phyloP scores from a whole-genome alignment of 192 early-diverging fungal species.

The Rhizophagus prolifer region DNA sequence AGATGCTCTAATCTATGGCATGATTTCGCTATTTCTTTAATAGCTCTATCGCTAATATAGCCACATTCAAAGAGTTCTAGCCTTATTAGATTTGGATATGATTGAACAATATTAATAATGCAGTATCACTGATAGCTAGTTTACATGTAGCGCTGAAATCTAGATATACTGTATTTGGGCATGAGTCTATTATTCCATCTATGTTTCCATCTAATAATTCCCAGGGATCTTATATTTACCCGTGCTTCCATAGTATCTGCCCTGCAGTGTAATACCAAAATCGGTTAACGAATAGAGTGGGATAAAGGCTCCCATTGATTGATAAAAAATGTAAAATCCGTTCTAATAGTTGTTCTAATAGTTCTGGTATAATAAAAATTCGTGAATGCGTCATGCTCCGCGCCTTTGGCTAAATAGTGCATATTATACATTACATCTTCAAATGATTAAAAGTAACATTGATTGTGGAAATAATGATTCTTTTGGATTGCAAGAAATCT shows the following conservation, averaged over 20 bases:
- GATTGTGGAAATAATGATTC: too few species aligned
- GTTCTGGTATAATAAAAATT: conserved; percentile 20
- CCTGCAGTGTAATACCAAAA: conserved; percentile 12
- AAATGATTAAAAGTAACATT: too few species aligned
- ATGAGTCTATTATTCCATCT: conserved; percentile 8
- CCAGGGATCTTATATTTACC: neutral
- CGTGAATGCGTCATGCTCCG: neutral
- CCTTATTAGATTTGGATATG: neutral
- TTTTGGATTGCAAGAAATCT: too few species aligned
- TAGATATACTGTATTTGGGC: conserved; percentile 22
- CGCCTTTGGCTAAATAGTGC: neutral
- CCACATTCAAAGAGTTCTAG: neutral
- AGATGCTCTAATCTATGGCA: conserved; percentile 4
- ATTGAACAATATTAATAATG: neutral
- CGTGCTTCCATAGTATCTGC: neutral
- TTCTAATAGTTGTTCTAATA: too few species aligned
- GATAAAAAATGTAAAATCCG: conserved; percentile 25
- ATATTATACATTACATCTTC: neutral
- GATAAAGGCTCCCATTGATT: conserved; percentile 9
- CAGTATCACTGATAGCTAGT: neutral
- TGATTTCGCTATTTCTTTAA: neutral
- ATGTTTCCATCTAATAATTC: neutral
- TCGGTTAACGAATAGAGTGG: conserved; percentile 20
- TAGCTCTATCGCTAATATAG: neutral
- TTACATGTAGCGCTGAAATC: neutral